Base-by-base conservation (phyloP, 176 grass and related monocot genomes). In the Bolboschoenus planiculmis region DNA sequence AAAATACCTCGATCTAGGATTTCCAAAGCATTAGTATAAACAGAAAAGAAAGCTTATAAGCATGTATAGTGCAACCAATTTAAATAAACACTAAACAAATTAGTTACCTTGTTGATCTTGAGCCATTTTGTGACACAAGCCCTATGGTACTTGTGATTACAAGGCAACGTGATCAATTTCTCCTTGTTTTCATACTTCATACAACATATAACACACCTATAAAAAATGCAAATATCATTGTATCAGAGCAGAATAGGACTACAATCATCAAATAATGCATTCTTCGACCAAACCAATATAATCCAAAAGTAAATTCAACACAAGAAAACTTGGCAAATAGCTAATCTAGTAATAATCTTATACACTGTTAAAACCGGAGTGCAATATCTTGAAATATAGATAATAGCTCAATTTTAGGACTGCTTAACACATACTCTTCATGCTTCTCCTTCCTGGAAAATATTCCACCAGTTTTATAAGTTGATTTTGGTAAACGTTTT, bases 171-270 rank as follows among this genome's bases (percentile, higher is more conserved):
- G 61, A 81, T 91, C 56, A 93, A 70, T 76, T 85, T 93, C 80
- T 98, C 96, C 59, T 84, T 81, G 87, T 87, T 95, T 83, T 98
- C 92, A 83, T 90, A 95, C 74, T 56, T 26, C 91, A 91, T 87
- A 84, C 84, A 91, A 63, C 96, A 99, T 78, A 99, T 93, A 30
- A 95, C 93, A 85, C 96, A 99, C 91, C 89, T 99, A 89, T 79
- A 90, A 42, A 51, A 64, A 85, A 36, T 75, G 34, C 56, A 90
- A 73, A 83, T 16, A 76, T 51, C 9, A 51, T 47, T 47, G 23
- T 74, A 74, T 47, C 7, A 5, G 10, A 46, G 30, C 14, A 83
- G 60, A 33, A 84, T 0, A 74, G 79, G 56, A 82, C 35, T 37
- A 74, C 20, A 71, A 5, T n/a, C 20, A 80, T 72, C 31, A 80